phyloP scores from a whole-genome alignment of 1,139 yeast genomes.

The Suhomyces coccinellae region DNA sequence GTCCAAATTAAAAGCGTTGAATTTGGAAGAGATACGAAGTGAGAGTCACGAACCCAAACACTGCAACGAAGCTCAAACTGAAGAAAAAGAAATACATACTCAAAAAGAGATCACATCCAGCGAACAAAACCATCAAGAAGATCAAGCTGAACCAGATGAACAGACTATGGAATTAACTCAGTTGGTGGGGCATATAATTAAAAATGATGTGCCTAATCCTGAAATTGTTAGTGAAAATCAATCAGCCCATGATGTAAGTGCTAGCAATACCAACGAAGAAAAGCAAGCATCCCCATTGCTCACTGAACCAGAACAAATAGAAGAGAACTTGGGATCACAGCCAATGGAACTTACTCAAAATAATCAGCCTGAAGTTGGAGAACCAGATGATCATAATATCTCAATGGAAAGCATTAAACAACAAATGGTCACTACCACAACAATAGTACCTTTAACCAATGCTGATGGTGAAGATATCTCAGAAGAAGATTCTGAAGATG shows the following conservation, averaged over 20 bases:
- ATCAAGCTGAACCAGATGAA: constrained; percentile 7
- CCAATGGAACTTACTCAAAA: constrained; percentile 26
- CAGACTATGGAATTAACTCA: constrained; percentile 18
- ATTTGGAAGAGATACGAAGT: too few relatives aligned
- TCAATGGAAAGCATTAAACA: constrained; percentile 6
- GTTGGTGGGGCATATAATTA: neutral
- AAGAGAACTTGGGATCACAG: constrained; percentile 16
- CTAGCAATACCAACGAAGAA: too few relatives aligned
- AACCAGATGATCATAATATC: neutral
- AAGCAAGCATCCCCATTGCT: too few relatives aligned
- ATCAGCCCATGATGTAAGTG: too few relatives aligned
- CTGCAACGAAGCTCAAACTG: too few relatives aligned
- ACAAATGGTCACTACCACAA: constrained; percentile 12
- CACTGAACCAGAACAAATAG: neutral
- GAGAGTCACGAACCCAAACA: neutral
- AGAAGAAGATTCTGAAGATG: constrained; percentile 17
- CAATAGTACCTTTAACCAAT: constrained; percentile 13
- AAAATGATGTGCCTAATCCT: neutral
- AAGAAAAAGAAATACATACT: neutral
- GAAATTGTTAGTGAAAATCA: too few relatives aligned
- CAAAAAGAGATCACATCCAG: neutral
- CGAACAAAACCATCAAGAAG: neutral
- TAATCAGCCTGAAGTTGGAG: constrained; percentile 3
- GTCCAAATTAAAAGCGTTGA: too few relatives aligned
- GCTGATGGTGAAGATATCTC: constrained; percentile 16